Evolutionary conservation across 1,139 yeast genomes (phyloP).

Genomic region (Kodamaea sp.): DNA sequence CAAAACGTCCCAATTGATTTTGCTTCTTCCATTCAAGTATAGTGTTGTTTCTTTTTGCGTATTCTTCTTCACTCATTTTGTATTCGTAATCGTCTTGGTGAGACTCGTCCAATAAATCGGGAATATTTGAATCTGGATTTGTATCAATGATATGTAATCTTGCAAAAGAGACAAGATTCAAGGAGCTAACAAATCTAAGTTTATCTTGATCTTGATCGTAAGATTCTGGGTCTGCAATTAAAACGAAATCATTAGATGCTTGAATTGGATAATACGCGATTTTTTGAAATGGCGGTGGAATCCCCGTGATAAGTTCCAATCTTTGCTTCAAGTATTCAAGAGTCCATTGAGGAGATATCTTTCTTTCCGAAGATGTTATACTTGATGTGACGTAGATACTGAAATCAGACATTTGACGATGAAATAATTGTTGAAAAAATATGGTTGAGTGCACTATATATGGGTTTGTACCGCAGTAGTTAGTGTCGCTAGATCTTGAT

Average conservation of each 20-base stretch:
- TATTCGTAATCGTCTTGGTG: constrained; percentile 42
- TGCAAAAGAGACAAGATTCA: constrained; percentile 32
- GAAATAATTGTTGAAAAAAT: not conserved
- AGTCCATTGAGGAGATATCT: constrained; percentile 64
- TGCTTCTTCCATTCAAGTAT: constrained; percentile 75
- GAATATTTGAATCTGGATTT: constrained; percentile 48
- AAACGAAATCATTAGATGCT: constrained; percentile 32
- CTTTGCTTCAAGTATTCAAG: constrained; percentile 52
- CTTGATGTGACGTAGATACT: constrained; percentile 60
- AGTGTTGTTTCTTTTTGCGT: constrained; percentile 55
- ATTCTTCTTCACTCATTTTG: constrained; percentile 63
- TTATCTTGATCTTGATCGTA: constrained; percentile 18
- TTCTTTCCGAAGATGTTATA: constrained; percentile 66
- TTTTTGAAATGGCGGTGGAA: constrained; percentile 58
- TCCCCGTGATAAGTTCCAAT: constrained; percentile 75
- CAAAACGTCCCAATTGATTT: constrained; percentile 67
- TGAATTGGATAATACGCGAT: constrained; percentile 47
- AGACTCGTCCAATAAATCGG: constrained; percentile 34
- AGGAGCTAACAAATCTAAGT: constrained; percentile 14
- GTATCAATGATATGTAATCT: constrained; percentile 55
- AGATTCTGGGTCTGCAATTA: constrained; percentile 18
- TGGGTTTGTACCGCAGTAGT: too few relatives aligned
- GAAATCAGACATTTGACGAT: constrained; percentile 40
- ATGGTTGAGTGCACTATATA: not conserved
- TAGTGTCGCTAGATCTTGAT: not conserved